Evolutionary conservation across 257 asterid genomes (phyloP), one percentile per base, ranked within the genome.

Genomic region (Plectranthus barbatus): DNA sequence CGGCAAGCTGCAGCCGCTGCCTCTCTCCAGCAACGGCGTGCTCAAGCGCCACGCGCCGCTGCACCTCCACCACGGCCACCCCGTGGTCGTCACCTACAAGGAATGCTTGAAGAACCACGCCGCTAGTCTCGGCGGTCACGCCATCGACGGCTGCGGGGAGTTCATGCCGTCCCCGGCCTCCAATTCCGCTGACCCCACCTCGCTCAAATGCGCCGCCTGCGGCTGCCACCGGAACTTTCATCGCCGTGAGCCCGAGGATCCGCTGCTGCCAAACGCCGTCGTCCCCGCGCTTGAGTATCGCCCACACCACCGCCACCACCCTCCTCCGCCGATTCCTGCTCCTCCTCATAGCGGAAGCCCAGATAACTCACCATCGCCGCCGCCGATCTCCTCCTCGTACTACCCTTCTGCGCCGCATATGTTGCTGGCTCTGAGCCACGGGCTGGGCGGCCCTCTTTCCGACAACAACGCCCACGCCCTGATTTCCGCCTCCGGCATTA

Each of bases 251-350:
- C 77, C 78, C n/a, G 84, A 78, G 1, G 81, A 70, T 4, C 64
- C 68, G 7, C 74, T 65, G 1, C 76, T 72, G 6, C 76, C 79
- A 29, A n/a, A 52, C 70, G 57, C 79, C 44, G 12, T 67, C n/a
- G n/a, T n/a, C 5, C 76, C 85, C 15, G 76, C 83, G 10, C 75
- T 86, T 7, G 90, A 85, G 60, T 87, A 47, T 83, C 86, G 77
- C 31, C 85, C 95, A 11, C 90, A 72, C 80, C 88, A 84, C 83
- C 93, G 95, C 63, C 91, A 84, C 84, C 97, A 80, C 66, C 96
- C 94, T 1, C 91, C 83, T 0, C 79, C 79, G 3, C 67, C 60
- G 0, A 53, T 72, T 11, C 64, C n/a, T n/a, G n/a, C 64, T 9
- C 40, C 17, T 13, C 52, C 39, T 1, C 39, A n/a, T 9, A 45